A percentile compares a stretch with the other conserved stretches of the same genome.
phyloP scores from a whole-genome alignment of 257 asterid species.

The Ajuga chamaepitys region DNA sequence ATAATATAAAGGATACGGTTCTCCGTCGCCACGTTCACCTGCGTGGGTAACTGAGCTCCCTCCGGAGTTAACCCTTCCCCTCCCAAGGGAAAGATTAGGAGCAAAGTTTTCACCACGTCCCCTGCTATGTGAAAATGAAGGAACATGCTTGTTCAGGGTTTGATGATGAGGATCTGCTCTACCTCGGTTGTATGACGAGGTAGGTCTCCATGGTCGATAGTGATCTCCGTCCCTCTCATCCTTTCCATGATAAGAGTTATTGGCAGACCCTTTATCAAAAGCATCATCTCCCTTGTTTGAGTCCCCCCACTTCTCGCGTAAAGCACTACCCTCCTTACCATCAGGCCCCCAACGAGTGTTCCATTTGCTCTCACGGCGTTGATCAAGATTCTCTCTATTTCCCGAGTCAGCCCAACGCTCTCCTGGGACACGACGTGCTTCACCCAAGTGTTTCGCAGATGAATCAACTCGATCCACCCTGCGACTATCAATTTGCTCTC shows the following conservation, averaged over 20 bases:
- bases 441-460: constrained; percentile 43
- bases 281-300: constrained; percentile 51
- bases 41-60: constrained; percentile 33
- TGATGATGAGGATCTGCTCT: constrained; percentile 65
- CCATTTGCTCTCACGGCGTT: constrained; percentile 93
- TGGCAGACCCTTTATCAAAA: constrained; percentile 52
- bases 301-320: constrained; percentile 72
- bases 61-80: constrained; percentile 51
- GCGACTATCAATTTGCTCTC: constrained; percentile 52
- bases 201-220: constrained; percentile 83
- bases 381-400: constrained; percentile 73
- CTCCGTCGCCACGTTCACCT: constrained; percentile 44
- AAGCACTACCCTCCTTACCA: constrained; percentile 47
- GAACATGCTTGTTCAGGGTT: constrained; percentile 49
- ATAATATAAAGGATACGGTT: constrained; percentile 35
- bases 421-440: constrained; percentile 59
- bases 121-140: constrained; percentile 60
- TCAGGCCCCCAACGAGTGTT: constrained; percentile 90
- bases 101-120: constrained; percentile 67
- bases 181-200: constrained; percentile 64
- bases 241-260: constrained; percentile 48
- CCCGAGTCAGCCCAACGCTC: constrained; percentile 78
- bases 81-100: constrained; percentile 48
- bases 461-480: constrained; percentile 65
- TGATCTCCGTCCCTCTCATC: constrained; percentile 77